Percentiles rank a stretch among this genome's conserved stretches.
Conservation (phyloP, 1,284 basidiomycete genomes). For the Pyrrhoderma noxium region DNA sequence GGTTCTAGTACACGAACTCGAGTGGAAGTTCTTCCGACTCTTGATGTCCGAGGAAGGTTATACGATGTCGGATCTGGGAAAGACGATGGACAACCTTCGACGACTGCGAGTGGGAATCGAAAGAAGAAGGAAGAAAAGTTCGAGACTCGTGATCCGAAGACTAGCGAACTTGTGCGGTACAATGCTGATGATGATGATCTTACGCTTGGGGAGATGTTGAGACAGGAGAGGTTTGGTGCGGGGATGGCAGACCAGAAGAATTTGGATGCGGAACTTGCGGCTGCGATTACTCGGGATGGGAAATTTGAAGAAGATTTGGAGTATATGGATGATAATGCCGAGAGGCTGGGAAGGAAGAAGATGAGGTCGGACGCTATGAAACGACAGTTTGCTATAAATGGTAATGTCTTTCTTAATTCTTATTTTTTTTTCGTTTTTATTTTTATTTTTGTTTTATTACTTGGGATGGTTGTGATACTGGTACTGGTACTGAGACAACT, state of each 20-base stretch:
- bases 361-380: conserved; percentile 96
- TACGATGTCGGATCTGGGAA: conserved; percentile 85
- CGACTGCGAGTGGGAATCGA: conserved; percentile 53
- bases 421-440: background rate
- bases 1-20: conserved; percentile 40
- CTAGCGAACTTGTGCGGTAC: conserved; percentile 77
- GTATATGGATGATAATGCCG: conserved; percentile 96
- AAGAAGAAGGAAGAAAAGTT: conserved; percentile 55
- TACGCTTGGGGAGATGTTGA: conserved; percentile 85
- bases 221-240: conserved; percentile 86
- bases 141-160: conserved; percentile 83
- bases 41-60: conserved; percentile 80
- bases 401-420: conserved; percentile 34
- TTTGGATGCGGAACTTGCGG: conserved; percentile 84
- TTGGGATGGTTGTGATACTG: background rate
- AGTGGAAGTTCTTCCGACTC: conserved; percentile 83
- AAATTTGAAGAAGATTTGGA: conserved; percentile 86
- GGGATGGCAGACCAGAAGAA: conserved; percentile 89
- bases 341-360: conserved; percentile 84
- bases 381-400: conserved; percentile 93
- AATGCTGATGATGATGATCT: conserved; percentile 87
- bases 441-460: background rate
- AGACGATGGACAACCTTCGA: conserved; percentile 34
- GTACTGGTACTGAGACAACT: too few relatives aligned
- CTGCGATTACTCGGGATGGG: conserved; percentile 80